Evolutionary conservation across 1,284 basidiomycete genomes (phyloP).

Genomic region (Calocybe gambosa): DNA sequence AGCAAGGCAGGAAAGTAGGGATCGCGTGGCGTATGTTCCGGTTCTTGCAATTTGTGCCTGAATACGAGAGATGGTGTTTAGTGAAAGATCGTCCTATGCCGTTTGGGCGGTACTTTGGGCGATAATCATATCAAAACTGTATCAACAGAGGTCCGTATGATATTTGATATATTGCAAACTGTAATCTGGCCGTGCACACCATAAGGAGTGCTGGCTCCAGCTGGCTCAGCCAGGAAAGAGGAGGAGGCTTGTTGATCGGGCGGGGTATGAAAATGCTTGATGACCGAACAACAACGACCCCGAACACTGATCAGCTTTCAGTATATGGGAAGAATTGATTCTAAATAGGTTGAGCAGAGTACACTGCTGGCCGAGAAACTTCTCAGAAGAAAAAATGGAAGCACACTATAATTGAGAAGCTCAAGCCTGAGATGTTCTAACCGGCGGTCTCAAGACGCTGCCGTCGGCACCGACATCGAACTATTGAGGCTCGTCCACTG

Average conservation of each 20-base stretch:
- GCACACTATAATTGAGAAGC: conserved; percentile 3
- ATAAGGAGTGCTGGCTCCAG: not conserved
- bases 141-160: not conserved
- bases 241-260: conserved; percentile 3
- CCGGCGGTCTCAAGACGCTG: conserved; percentile 9
- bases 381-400: not conserved
- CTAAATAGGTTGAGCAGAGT: not conserved
- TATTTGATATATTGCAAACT: not conserved
- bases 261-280: conserved; percentile 9
- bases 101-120: not conserved
- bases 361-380: not conserved
- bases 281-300: conserved; percentile 11
- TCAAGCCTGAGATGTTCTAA: not conserved
- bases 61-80: not conserved
- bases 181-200: not conserved
- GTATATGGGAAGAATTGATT: not conserved
- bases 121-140: not conserved
- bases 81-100: not conserved
- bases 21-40: not conserved
- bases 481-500: not conserved
- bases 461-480: conserved; percentile 5
- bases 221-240: too few relatives aligned
- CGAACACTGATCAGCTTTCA: conserved; percentile 3
- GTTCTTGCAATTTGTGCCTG: not conserved
- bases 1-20: not conserved